Base-by-base conservation (phyloP, 257 asterid species). In the Craterostigma plantagineum region DNA sequence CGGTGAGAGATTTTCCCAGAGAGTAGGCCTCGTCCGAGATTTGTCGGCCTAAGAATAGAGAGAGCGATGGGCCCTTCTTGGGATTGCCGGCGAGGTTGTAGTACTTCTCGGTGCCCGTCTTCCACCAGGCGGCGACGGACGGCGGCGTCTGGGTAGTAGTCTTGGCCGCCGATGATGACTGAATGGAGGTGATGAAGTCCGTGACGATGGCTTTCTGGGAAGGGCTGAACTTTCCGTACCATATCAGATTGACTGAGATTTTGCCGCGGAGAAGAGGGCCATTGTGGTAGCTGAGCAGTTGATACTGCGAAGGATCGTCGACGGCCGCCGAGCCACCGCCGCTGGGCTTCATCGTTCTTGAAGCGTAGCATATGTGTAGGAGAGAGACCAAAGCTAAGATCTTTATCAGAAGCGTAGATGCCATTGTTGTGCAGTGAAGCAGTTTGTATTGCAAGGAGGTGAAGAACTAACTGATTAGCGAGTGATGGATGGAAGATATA, bases 91-190 rank as follows among this genome's bases (percentile, higher is more conserved):
- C 40, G 40, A 36, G 11, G 40, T 8, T 12, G 40, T 36, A 36
- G 14, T 2, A 36, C 40, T 36, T 36, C 40, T 36, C 40, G 40
- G 14, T 23, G 30, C 30, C 40, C 11, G 40, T 9, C 14, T 36
- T 36, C 40, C 40, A 36, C 40, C 40, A 36, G 4, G 40, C 40
- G 12, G 40, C 40, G 40, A 36, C 40, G 12, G 40, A 36, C 12
- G 40, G 40, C 40, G 11, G 3, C 40, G 40, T 2, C 30, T 2
- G 30, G 4, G 2, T 2, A 2, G 2, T 2, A 6, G 30, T 23
- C 30, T 23, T 23, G 30, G 30, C 40, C 40, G 3, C 3, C 3
- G 14, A 4, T 12, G 40, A 2, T 36, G 11, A 9, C 8, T 10
- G 14, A 8, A 36, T 4, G 40, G 40, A 36, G 12, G 40, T 12